Conservation (phyloP, 805 yeast genomes). For the Sungouiozyma intestinalis region DNA sequence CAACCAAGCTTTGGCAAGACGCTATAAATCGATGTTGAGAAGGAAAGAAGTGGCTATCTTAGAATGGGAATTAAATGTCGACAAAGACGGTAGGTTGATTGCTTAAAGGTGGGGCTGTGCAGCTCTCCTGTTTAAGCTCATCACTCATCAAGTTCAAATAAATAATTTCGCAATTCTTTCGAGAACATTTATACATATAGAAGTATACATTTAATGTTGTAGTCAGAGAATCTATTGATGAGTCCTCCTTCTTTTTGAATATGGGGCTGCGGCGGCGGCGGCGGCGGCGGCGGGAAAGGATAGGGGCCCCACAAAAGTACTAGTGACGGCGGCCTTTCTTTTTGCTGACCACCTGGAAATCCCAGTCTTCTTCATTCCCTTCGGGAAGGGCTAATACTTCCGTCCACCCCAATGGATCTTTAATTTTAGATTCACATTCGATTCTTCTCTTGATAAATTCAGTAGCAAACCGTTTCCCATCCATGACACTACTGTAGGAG, state of each 20-base stretch:
- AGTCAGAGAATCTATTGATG: background rate
- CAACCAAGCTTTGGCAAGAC: conserved; percentile 82
- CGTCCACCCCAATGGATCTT: conserved; percentile 56
- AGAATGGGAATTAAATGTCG: conserved; percentile 25
- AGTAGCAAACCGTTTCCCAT: conserved; percentile 86
- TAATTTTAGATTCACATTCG: conserved; percentile 48
- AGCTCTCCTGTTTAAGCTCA: conserved; percentile 48
- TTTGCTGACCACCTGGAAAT: conserved; percentile 55
- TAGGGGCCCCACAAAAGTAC: too few relatives aligned
- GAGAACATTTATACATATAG: background rate
- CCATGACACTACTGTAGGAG: conserved; percentile 80
- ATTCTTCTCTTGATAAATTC: conserved; percentile 77
- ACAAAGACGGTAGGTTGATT: conserved; percentile 22
- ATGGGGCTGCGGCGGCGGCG: conserved; percentile 22
- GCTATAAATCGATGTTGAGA: conserved; percentile 35
- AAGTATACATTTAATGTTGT: background rate
- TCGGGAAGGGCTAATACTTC: conserved; percentile 47
- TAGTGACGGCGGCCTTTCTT: conserved; percentile 41
- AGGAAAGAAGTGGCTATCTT: conserved; percentile 29
- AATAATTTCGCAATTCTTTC: background rate
- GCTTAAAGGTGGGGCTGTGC: conserved; percentile 26
- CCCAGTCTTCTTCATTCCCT: conserved; percentile 44
- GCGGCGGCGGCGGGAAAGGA: conserved; percentile 19
- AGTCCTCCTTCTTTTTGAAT: conserved; percentile 18
- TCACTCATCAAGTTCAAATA: background rate